These are phyloP conservation scores for Leccinum barrowsii DNA, from an alignment of 768 basidiomycete genomes.

Conservation along the genomic window DNA sequence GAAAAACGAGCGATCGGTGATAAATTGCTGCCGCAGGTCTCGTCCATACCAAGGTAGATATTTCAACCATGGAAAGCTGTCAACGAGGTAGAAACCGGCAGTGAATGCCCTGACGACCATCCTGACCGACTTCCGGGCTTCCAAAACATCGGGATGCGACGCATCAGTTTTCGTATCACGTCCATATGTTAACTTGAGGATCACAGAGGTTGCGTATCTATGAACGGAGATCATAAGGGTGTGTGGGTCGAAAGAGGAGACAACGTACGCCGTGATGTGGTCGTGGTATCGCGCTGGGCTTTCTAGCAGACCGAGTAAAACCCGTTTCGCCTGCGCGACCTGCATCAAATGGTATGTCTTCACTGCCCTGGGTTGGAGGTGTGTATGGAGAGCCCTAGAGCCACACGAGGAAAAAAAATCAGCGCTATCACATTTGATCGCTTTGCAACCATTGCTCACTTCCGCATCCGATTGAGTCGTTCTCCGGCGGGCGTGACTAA, in stretches of 20 bases:
- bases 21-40: constrained; percentile 49
- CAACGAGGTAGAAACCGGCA: constrained; percentile 30
- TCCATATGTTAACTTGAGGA: constrained; percentile 20
- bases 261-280: constrained; percentile 31
- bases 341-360: constrained; percentile 43
- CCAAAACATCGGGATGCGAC: constrained; percentile 14
- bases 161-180: constrained; percentile 10
- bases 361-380: constrained; percentile 48
- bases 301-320: constrained; percentile 11
- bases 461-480: constrained; percentile 51
- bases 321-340: constrained; percentile 28
- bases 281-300: constrained; percentile 7
- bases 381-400: constrained; percentile 48
- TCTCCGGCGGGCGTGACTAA: constrained; percentile 48
- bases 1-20: constrained; percentile 46
- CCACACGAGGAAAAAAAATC: no score
- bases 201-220: constrained; percentile 14
- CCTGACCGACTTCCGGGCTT: constrained; percentile 17
- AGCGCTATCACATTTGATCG: no score
- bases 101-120: no score
- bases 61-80: constrained; percentile 29
- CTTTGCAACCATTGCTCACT: constrained; percentile 28
- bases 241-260: constrained; percentile 33
- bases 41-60: constrained; percentile 58
- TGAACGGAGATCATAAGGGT: not conserved